Conservation (phyloP, 306 rosid genomes). For the Benincasa hispida region DNA sequence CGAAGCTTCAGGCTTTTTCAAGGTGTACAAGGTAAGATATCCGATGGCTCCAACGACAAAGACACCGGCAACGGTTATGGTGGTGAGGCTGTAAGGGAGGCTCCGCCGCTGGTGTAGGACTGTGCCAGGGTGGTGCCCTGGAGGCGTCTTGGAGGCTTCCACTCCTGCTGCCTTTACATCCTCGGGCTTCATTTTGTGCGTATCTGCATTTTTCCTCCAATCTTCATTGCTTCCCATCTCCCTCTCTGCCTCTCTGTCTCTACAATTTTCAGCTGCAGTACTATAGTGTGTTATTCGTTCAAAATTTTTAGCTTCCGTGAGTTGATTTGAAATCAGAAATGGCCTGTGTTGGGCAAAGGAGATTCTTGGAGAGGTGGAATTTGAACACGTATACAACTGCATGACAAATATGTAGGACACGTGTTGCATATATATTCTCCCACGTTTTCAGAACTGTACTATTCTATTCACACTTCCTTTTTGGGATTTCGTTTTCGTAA, state of each 20-base stretch:
- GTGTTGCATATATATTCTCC: background rate
- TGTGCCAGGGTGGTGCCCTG: constrained; percentile 35
- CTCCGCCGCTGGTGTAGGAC: constrained; percentile 57
- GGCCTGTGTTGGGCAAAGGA: background rate
- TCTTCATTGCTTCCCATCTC: constrained; percentile 29
- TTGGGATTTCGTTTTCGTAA: background rate
- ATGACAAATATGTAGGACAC: background rate
- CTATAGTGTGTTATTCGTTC: background rate
- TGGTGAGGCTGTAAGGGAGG: constrained; percentile 30
- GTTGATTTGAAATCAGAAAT: background rate
- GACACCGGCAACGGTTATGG: constrained; percentile 32
- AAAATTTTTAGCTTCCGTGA: background rate
- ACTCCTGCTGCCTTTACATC: constrained; percentile 49
- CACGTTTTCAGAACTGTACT: background rate
- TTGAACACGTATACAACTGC: background rate
- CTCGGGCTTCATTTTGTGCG: constrained; percentile 43
- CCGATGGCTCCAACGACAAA: constrained; percentile 27
- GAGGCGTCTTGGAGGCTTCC: constrained; percentile 49
- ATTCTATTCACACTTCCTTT: background rate
- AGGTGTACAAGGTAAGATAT: constrained; percentile 31
- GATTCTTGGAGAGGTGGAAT: background rate
- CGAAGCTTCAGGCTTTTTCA: constrained; percentile 57
- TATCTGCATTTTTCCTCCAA: constrained; percentile 51
- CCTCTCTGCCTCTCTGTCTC: background rate
- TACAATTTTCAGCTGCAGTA: background rate